Percentiles rank a stretch among this genome's conserved stretches.
phyloP scores from a whole-genome alignment of 2,329 filamentous ascomycete species.

The Davidsoniella virescens region DNA sequence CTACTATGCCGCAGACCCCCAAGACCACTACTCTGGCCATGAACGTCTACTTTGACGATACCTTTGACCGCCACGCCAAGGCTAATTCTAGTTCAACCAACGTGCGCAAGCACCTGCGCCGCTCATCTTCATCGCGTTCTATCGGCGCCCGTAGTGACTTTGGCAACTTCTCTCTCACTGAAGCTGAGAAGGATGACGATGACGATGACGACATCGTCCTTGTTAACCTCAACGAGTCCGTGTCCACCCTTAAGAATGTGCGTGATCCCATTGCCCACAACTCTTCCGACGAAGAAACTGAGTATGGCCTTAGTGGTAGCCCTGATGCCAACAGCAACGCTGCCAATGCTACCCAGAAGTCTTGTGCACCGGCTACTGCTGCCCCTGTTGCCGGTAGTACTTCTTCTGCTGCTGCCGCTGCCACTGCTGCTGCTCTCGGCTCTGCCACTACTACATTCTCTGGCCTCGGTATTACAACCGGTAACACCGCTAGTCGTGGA shows the following conservation, averaged over 20 bases:
- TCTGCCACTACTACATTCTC: not conserved
- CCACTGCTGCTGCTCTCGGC: too few relatives aligned
- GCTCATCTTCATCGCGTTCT: conserved; percentile 68
- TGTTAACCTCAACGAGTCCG: not conserved
- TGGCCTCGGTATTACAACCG: not conserved
- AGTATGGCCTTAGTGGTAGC: not conserved
- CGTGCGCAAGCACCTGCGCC: conserved; percentile 33
- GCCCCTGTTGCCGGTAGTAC: too few relatives aligned
- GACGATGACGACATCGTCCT: not conserved
- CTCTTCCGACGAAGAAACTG: not conserved
- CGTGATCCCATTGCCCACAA: not conserved
- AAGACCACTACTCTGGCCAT: conserved; percentile 71
- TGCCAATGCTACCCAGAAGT: too few relatives aligned
- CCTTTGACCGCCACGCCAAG: conserved; percentile 38
- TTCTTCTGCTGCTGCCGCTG: too few relatives aligned
- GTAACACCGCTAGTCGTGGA: not conserved
- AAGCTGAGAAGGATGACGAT: not conserved
- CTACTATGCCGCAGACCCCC: conserved; percentile 76
- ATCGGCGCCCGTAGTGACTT: conserved; percentile 77
- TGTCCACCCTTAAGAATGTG: conserved; percentile 1
- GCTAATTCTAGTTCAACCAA: not conserved
- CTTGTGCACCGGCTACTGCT: too few relatives aligned
- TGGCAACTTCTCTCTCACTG: conserved; percentile 16
- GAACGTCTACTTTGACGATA: conserved; percentile 89
- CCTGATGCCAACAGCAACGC: too few relatives aligned